phyloP scores from a whole-genome alignment of 2,329 filamentous ascomycete genomes.

The Tolypocladium inflatum region DNA sequence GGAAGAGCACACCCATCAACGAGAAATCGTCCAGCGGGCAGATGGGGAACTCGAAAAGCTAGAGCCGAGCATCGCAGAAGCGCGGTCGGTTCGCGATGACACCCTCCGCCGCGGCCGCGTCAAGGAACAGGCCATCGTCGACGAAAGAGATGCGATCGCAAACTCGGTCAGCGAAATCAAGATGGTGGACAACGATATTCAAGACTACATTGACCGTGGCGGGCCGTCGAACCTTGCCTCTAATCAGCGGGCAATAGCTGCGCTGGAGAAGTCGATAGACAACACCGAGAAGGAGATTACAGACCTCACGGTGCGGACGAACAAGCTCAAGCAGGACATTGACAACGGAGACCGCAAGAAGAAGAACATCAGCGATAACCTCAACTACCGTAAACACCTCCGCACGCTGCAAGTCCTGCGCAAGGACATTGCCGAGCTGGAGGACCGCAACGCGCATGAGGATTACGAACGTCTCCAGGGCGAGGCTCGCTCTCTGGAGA shows the following conservation, averaged over 20 bases:
- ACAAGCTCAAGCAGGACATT: slow-evolving; percentile 68
- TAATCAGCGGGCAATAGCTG: slow-evolving; percentile 59
- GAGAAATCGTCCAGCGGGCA: slow-evolving; percentile 56
- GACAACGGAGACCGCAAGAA: slow-evolving; percentile 74
- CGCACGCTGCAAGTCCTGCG: slow-evolving; percentile 58
- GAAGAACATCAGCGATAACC: slow-evolving; percentile 80
- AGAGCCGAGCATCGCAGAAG: slow-evolving; percentile 65
- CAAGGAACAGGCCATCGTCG: slow-evolving; percentile 62
- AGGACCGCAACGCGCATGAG: slow-evolving; percentile 69
- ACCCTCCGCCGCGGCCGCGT: slow-evolving; percentile 59
- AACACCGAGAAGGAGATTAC: slow-evolving; percentile 58
- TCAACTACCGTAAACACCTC: slow-evolving; percentile 71
- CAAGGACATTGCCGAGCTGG: slow-evolving; percentile 62
- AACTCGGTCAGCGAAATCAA: slow-evolving; percentile 70
- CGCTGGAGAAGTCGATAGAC: slow-evolving; percentile 56
- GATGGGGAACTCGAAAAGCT: slow-evolving; percentile 69
- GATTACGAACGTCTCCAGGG: slow-evolving; percentile 67
- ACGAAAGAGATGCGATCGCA: slow-evolving; percentile 61
- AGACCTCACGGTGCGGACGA: slow-evolving; percentile 59
- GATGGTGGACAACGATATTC: slow-evolving; percentile 67
- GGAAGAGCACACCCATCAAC: slow-evolving; percentile 57
- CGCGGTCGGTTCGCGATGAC: slow-evolving; percentile 69
- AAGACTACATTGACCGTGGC: slow-evolving; percentile 66
- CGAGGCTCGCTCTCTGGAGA: slow-evolving; percentile 60
- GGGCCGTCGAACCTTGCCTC: slow-evolving; percentile 62